phyloP scores from a whole-genome alignment of 2,329 filamentous ascomycete species.

The Leptographium procerum region DNA sequence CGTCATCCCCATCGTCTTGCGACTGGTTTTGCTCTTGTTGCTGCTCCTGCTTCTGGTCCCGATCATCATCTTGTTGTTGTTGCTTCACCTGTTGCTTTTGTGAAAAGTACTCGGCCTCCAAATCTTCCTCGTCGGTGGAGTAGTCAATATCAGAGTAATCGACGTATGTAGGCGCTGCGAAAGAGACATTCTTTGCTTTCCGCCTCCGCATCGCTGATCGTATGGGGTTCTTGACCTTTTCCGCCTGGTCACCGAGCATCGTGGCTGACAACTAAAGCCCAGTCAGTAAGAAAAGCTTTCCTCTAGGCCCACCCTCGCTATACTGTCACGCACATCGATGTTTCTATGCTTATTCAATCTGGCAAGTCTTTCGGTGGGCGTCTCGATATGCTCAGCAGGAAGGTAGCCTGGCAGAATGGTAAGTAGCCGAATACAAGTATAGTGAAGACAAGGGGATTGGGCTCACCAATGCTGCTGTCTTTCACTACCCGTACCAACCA shows the following conservation, averaged over 20 bases:
- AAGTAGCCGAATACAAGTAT: not conserved
- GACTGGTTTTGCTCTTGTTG: slow-evolving; percentile 15
- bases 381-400: slow-evolving; percentile 96
- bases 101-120: slow-evolving; percentile 26
- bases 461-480: slow-evolving; percentile 78
- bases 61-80: slow-evolving; percentile 13
- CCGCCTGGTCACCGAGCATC: slow-evolving; percentile 53
- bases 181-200: slow-evolving; percentile 78
- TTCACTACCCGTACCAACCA: slow-evolving; percentile 97
- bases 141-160: slow-evolving; percentile 83
- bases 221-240: slow-evolving; percentile 72
- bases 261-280: slow-evolving; percentile 43
- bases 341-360: slow-evolving; percentile 96
- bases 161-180: slow-evolving; percentile 74
- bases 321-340: slow-evolving; percentile 61
- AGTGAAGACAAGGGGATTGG: not conserved
- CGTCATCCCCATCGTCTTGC: slow-evolving; percentile 18
- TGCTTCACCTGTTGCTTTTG: slow-evolving; percentile 20
- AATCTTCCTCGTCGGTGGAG: slow-evolving; percentile 61
- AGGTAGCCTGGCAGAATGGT: slow-evolving; percentile 59
- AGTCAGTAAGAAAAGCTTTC: not conserved
- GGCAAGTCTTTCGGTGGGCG: slow-evolving; percentile 85
- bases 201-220: slow-evolving; percentile 74
- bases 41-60: slow-evolving; percentile 16
- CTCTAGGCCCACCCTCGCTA: not conserved